phyloP scores from a whole-genome alignment of 257 asterid species.

The Gentiana straminea region DNA sequence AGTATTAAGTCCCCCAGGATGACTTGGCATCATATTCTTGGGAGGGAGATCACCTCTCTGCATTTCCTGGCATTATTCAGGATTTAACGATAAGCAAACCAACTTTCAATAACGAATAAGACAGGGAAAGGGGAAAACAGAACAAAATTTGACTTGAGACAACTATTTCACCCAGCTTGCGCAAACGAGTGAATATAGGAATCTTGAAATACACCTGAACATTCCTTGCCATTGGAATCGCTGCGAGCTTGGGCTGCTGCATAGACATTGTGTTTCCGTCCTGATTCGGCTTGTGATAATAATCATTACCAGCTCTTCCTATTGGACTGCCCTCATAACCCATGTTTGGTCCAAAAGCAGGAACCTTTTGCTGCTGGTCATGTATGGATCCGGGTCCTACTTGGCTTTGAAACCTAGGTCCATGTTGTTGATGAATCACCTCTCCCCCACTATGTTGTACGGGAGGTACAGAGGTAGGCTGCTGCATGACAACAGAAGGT shows the following conservation, averaged over 20 bases:
- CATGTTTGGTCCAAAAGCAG: slow-evolving; percentile 46
- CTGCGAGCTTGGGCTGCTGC: slow-evolving; percentile 78
- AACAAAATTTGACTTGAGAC: slow-evolving; percentile 1
- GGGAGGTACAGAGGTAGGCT: slow-evolving; percentile 28
- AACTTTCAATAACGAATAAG: not conserved
- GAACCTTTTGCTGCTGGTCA: slow-evolving; percentile 44
- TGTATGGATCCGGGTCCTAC: slow-evolving; percentile 48
- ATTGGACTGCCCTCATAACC: slow-evolving; percentile 50
- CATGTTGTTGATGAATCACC: slow-evolving; percentile 32
- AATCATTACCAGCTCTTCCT: slow-evolving; percentile 59
- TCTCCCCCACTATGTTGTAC: slow-evolving; percentile 43
- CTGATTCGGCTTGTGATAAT: slow-evolving; percentile 30
- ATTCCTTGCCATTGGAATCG: slow-evolving; percentile 61
- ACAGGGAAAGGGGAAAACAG: not conserved
- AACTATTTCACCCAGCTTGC: no score
- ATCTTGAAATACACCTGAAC: slow-evolving; percentile 38
- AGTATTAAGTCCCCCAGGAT: slow-evolving; percentile 43
- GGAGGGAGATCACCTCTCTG: slow-evolving; percentile 49
- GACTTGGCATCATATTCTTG: slow-evolving; percentile 42
- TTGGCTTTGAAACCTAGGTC: slow-evolving; percentile 52
- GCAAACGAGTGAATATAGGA: not conserved
- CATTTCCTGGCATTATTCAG: slow-evolving; percentile 44
- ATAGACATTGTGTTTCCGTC: slow-evolving; percentile 39
- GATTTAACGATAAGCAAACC: slow-evolving; percentile 7
- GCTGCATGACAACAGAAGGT: slow-evolving; percentile 44